Conservation (phyloP, 345 rosid species). For the Linum tenue region DNA sequence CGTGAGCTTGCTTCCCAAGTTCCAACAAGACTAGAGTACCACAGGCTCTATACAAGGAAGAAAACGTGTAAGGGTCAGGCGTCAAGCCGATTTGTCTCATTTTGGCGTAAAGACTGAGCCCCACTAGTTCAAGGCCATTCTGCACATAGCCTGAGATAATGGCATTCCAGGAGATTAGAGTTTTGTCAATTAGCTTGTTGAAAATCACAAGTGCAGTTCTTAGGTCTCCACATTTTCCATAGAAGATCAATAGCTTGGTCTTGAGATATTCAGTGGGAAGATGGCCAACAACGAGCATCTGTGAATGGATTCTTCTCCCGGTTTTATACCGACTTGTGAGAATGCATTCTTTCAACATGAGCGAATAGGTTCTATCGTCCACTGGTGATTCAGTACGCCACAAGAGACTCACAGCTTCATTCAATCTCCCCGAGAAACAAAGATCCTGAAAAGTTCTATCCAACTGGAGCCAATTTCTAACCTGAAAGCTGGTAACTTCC, state of each 20-base stretch:
- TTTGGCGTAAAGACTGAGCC: slow-evolving; percentile 36
- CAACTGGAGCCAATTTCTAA: slow-evolving; percentile 29
- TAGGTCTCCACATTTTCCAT: slow-evolving; percentile 46
- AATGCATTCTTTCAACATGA: slow-evolving; percentile 65
- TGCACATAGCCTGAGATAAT: slow-evolving; percentile 54
- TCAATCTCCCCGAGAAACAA: slow-evolving; percentile 51
- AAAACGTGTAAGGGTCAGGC: slow-evolving; percentile 61
- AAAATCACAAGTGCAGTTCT: slow-evolving; percentile 35
- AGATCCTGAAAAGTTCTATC: slow-evolving; percentile 49
- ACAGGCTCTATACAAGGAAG: slow-evolving; percentile 61
- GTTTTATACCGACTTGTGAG: slow-evolving; percentile 30
- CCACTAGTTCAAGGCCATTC: slow-evolving; percentile 36
- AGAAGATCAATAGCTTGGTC: slow-evolving; percentile 50
- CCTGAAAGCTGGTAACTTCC: slow-evolving; percentile 68
- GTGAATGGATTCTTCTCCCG: slow-evolving; percentile 61
- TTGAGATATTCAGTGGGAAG: slow-evolving; percentile 36
- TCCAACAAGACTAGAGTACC: slow-evolving; percentile 50
- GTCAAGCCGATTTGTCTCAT: slow-evolving; percentile 37
- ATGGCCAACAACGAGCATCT: slow-evolving; percentile 51
- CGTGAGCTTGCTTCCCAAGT: slow-evolving; percentile 53
- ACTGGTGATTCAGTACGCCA: slow-evolving; percentile 32
- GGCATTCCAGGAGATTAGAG: slow-evolving; percentile 48
- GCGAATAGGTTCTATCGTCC: slow-evolving; percentile 32
- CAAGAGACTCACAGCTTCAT: slow-evolving; percentile 53
- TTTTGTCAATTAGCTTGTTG: slow-evolving; percentile 17